Conservation (phyloP, 2,329 filamentous ascomycete species). For the Paecilomyces niveus region DNA sequence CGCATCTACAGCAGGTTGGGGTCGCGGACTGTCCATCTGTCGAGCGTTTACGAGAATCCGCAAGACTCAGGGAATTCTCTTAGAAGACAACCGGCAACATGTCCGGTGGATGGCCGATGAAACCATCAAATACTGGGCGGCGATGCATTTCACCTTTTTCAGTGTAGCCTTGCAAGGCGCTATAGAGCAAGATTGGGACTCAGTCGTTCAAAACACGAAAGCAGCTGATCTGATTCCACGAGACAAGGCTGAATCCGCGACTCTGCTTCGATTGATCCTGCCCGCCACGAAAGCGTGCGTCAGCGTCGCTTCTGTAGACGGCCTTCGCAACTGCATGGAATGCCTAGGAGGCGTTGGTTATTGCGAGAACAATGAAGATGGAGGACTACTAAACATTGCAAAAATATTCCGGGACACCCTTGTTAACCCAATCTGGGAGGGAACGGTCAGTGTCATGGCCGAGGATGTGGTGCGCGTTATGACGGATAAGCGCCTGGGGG, state of each 20-base stretch:
- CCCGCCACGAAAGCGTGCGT: slow-evolving; percentile 26
- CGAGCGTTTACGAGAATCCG: slow-evolving; percentile 35
- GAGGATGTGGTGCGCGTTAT: slow-evolving; percentile 38
- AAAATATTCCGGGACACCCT: slow-evolving; percentile 58
- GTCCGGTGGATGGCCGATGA: slow-evolving; percentile 30
- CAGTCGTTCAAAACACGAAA: neutral
- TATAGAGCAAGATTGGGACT: slow-evolving; percentile 19
- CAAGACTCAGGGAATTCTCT: slow-evolving; percentile 26
- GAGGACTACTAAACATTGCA: slow-evolving; percentile 51
- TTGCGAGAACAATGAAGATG: slow-evolving; percentile 41
- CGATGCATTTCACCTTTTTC: slow-evolving; percentile 31
- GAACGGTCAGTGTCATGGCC: slow-evolving; percentile 63
- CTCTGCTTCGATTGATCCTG: slow-evolving; percentile 23
- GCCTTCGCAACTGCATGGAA: slow-evolving; percentile 22
- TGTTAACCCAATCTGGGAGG: slow-evolving; percentile 53
- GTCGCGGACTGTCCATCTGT: slow-evolving; percentile 33
- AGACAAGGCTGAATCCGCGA: slow-evolving; percentile 10
- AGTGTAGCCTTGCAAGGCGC: slow-evolving; percentile 27
- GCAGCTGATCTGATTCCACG: slow-evolving; percentile 14
- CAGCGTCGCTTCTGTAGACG: slow-evolving; percentile 14
- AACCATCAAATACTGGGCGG: slow-evolving; percentile 31
- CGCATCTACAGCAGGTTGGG: slow-evolving; percentile 30
- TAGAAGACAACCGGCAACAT: slow-evolving; percentile 36
- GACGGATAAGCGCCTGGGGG: neutral
- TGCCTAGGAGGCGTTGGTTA: slow-evolving; percentile 24